A percentile compares a stretch with the other conserved stretches of the same genome.
These are phyloP conservation scores for Rhodosporidiobolus odoratus DNA, from an alignment of 768 basidiomycete genomes.

Conservation along the genomic window DNA sequence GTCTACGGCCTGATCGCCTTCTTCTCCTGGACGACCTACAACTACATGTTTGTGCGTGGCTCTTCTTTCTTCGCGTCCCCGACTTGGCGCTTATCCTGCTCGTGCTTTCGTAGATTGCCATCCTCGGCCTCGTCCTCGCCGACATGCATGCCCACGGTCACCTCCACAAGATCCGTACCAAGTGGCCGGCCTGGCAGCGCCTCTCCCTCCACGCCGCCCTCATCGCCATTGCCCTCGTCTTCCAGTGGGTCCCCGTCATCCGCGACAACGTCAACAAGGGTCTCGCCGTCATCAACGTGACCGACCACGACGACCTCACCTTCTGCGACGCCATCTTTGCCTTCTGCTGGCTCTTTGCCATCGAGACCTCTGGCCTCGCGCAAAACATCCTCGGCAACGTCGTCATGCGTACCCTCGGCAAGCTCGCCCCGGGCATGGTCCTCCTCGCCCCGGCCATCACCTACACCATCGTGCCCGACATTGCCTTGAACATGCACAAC, in stretches of 20 bases:
- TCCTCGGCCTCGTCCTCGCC: slow-evolving; percentile 42
- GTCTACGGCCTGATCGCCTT: slow-evolving; percentile 42
- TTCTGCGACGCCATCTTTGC: slow-evolving; percentile 43
- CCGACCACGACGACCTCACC: slow-evolving; percentile 40
- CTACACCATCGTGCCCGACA: slow-evolving; percentile 42
- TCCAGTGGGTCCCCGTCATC: slow-evolving; percentile 42
- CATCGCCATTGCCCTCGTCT: slow-evolving; percentile 39
- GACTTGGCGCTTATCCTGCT: neutral
- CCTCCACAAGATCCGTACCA: slow-evolving; percentile 41
- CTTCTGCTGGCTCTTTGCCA: slow-evolving; percentile 40
- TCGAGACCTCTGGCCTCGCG: slow-evolving; percentile 41
- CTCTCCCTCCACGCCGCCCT: slow-evolving; percentile 40
- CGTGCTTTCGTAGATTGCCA: slow-evolving; percentile 22
- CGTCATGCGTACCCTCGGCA: slow-evolving; percentile 43
- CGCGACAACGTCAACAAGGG: slow-evolving; percentile 44
- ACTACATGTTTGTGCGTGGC: slow-evolving; percentile 40
- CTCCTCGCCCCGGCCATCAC: slow-evolving; percentile 43
- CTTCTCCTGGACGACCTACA: slow-evolving; percentile 44
- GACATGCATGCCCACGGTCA: slow-evolving; percentile 44
- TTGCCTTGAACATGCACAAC: slow-evolving; percentile 39
- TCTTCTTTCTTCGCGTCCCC: neutral
- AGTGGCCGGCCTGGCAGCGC: slow-evolving; percentile 40
- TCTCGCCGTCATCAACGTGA: slow-evolving; percentile 40
- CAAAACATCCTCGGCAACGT: slow-evolving; percentile 44
- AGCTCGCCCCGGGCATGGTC: slow-evolving; percentile 42